These are phyloP conservation scores for Chiua virens DNA, from an alignment of 768 basidiomycete genomes.

Conservation along the genomic window DNA sequence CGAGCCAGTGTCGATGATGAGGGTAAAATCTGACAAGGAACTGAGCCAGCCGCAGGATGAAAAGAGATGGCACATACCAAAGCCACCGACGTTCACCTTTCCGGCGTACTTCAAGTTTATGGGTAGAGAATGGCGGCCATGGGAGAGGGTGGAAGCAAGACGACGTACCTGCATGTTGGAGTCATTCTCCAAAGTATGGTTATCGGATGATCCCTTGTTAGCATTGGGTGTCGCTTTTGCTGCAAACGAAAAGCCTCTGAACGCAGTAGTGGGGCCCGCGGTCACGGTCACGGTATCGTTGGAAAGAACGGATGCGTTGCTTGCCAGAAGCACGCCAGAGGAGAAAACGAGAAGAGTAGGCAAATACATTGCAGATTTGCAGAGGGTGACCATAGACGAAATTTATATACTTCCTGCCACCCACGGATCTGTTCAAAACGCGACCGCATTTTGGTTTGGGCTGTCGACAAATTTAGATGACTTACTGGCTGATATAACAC, in stretches of 20 bases:
- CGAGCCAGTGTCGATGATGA: slow-evolving; percentile 30
- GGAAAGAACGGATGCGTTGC: slow-evolving; percentile 23
- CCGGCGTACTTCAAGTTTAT: slow-evolving; percentile 30
- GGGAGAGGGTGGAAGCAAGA: background rate
- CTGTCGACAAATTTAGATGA: background rate
- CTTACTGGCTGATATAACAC: background rate
- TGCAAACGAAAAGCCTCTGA: slow-evolving; percentile 22
- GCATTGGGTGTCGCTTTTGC: slow-evolving; percentile 15
- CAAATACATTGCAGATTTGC: slow-evolving; percentile 14
- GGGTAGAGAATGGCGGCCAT: background rate
- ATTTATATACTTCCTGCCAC: slow-evolving; percentile 1
- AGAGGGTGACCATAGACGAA: background rate
- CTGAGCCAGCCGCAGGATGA: background rate
- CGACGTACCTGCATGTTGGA: slow-evolving; percentile 28
- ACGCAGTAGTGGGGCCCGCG: background rate
- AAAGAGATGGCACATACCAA: slow-evolving; percentile 15
- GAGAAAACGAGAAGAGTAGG: slow-evolving; percentile 5
- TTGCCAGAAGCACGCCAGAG: slow-evolving; percentile 33
- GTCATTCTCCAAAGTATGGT: slow-evolving; percentile 25
- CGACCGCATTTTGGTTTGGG: slow-evolving; percentile 9
- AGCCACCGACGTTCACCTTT: slow-evolving; percentile 29
- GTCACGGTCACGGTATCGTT: background rate
- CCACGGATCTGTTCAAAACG: slow-evolving; percentile 12
- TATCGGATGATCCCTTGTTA: slow-evolving; percentile 20
- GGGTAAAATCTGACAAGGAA: slow-evolving; percentile 23